Conservation (phyloP, 2,329 filamentous ascomycete species). For the Berkeleyomyces basicola region DNA sequence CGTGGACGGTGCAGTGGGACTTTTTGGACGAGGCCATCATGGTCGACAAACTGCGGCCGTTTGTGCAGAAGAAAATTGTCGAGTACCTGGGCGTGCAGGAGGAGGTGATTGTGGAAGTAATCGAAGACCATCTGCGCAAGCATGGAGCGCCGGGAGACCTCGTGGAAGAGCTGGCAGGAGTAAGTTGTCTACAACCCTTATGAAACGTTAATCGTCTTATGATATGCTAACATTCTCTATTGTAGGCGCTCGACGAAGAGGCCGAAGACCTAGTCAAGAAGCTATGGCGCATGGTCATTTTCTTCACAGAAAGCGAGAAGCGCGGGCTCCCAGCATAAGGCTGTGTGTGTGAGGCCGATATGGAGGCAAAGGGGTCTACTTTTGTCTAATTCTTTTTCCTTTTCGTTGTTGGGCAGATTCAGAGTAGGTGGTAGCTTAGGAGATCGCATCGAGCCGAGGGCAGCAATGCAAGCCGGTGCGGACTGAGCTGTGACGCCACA, state of each 20-base stretch:
- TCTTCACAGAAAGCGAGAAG: conserved; percentile 92
- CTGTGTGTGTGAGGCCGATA: not conserved
- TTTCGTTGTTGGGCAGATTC: not conserved
- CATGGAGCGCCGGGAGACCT: conserved; percentile 61
- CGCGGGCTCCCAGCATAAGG: conserved; percentile 55
- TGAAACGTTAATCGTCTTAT: not conserved
- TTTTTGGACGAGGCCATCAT: conserved; percentile 69
- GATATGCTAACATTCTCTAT: not conserved
- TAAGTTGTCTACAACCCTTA: conserved; percentile 28
- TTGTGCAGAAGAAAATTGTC: conserved; percentile 95
- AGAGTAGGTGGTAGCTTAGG: not conserved
- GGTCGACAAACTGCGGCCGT: conserved; percentile 74
- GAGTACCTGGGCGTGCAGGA: conserved; percentile 95
- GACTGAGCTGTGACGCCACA: not conserved
- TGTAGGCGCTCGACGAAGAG: conserved; percentile 77
- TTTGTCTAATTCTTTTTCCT: not conserved
- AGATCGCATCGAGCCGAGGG: not conserved
- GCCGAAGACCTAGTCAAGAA: conserved; percentile 89
- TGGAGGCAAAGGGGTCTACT: not conserved
- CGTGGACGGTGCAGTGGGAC: conserved; percentile 87
- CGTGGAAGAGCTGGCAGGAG: conserved; percentile 70
- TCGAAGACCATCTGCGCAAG: conserved; percentile 70
- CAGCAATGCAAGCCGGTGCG: too few relatives aligned
- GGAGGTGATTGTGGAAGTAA: conserved; percentile 82
- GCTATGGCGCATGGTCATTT: conserved; percentile 96